Evolutionary conservation across 371 early-diverging fungal species (phyloP).

Genomic region (Encephalitozoon intestinalis): DNA sequence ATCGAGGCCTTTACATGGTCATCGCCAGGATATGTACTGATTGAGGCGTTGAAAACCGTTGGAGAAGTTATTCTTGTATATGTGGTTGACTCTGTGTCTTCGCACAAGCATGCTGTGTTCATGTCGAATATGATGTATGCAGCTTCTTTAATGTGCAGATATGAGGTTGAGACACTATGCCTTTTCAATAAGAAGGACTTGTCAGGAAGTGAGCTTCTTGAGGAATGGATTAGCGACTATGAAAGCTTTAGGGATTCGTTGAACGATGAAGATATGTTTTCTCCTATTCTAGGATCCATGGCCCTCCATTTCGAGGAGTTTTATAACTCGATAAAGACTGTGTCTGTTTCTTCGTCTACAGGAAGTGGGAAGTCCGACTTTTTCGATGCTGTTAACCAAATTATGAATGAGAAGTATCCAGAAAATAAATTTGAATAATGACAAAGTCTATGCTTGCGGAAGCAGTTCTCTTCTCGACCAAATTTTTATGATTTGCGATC

Average conservation of each 20-base stretch:
- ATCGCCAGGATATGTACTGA: slow-evolving; percentile 89
- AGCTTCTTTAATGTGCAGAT: slow-evolving; percentile 63
- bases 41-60: slow-evolving; percentile 67
- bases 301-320: slow-evolving; percentile 92
- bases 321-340: slow-evolving; percentile 69
- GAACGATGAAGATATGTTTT: slow-evolving; percentile 63
- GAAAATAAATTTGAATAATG: neutral
- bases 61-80: slow-evolving; percentile 66
- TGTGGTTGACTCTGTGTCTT: slow-evolving; percentile 86
- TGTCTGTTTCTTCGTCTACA: slow-evolving; percentile 80
- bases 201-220: slow-evolving; percentile 71
- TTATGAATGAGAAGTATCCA: neutral
- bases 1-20: slow-evolving; percentile 99
- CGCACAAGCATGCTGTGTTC: slow-evolving; percentile 82
- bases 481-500: neutral
- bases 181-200: slow-evolving; percentile 95
- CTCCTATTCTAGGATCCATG: slow-evolving; percentile 79
- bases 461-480: neutral
- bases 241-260: slow-evolving; percentile 79
- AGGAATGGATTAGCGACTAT: slow-evolving; percentile 90
- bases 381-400: slow-evolving; percentile 62
- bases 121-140: slow-evolving; percentile 99
- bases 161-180: slow-evolving; percentile 78
- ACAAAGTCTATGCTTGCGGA: neutral
- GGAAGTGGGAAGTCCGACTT: slow-evolving; percentile 84